Evolutionary conservation across 176 grass and related monocot species (phyloP).

Genomic region (Saccharum spontaneum): DNA sequence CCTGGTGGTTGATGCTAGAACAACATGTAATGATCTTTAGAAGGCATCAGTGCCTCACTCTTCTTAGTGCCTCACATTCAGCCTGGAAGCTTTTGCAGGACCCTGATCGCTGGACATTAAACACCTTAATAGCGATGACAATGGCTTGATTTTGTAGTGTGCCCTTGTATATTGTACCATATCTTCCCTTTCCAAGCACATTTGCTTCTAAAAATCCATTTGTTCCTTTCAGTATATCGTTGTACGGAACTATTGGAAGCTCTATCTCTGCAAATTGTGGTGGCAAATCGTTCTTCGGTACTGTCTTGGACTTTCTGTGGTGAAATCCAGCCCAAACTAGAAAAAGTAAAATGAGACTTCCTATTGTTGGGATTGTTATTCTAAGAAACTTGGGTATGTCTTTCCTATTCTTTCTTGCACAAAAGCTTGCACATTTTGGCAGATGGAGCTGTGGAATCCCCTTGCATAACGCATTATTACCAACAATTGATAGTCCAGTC

Average conservation of each 20-base stretch:
- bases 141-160: too few species aligned
- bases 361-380: neutral
- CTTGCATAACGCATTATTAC: conserved; percentile 20
- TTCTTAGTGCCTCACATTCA: too few species aligned
- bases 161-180: conserved; percentile 16
- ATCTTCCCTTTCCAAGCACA: conserved; percentile 26
- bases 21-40: too few species aligned
- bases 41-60: too few species aligned
- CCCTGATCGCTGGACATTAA: too few species aligned
- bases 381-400: neutral
- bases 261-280: neutral
- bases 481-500: conserved; percentile 26
- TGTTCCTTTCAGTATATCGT: conserved; percentile 13
- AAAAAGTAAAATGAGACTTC: neutral
- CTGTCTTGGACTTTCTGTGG: neutral
- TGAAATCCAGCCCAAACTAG: neutral
- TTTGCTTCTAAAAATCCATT: conserved; percentile 34
- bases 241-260: conserved; percentile 1
- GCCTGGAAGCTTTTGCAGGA: too few species aligned
- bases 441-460: conserved; percentile 17
- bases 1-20: too few species aligned
- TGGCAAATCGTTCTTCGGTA: neutral
- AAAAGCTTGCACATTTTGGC: neutral
- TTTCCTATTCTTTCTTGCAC: neutral
- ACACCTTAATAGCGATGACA: too few species aligned